These are phyloP conservation scores for Antitrichia curtipendula DNA, from an alignment of 225 moss, liverwort and hornwort genomes.

Conservation along the genomic window DNA sequence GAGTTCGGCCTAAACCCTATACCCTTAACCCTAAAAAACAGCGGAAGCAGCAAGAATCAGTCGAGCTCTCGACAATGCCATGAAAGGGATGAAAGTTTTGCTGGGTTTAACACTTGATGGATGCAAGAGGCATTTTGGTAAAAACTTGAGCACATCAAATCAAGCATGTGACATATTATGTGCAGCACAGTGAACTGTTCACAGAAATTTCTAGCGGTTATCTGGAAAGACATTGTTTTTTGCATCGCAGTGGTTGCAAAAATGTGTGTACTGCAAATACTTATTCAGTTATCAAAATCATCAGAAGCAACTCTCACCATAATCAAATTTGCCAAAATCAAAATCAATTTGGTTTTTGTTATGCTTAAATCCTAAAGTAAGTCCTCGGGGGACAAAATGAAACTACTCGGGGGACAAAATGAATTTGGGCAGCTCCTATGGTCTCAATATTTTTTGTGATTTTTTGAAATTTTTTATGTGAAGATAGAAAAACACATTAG, in stretches of 20 bases:
- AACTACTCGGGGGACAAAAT: no score
- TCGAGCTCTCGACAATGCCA: not conserved
- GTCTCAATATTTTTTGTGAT: no score
- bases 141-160: not conserved
- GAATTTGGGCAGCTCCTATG: no score
- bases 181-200: not conserved
- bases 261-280: not conserved
- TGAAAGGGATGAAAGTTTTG: not conserved
- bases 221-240: not conserved
- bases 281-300: not conserved
- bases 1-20: not conserved
- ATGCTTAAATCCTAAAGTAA: no score
- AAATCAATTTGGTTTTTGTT: no score
- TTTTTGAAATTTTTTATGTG: no score
- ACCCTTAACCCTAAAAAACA: not conserved
- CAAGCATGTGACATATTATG: not conserved
- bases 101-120: not conserved
- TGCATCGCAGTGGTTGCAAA: not conserved
- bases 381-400: no score
- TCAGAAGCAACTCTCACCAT: not conserved
- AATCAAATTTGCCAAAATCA: not conserved
- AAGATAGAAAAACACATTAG: no score
- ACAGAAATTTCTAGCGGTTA: not conserved
- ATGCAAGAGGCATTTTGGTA: not conserved
- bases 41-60: not conserved